Percentiles rank a stretch among this genome's conserved stretches.
Conservation (phyloP, 2,329 filamentous ascomycete species). For the Microascus cirrosus region DNA sequence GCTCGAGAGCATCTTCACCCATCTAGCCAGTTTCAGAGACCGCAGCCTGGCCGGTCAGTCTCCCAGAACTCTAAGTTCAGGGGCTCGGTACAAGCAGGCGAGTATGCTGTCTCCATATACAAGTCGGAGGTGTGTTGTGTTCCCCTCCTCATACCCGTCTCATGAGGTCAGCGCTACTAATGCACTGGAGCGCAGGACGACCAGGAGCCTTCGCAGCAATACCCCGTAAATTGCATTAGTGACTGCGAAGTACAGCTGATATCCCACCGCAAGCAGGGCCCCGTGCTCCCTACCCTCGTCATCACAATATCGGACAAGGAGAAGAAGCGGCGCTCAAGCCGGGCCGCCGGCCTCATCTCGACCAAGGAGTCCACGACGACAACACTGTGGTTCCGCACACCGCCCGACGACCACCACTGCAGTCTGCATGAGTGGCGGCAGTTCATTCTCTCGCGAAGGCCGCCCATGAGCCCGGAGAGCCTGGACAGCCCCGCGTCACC, state of each 20-base stretch:
- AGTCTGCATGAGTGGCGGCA: slow-evolving; percentile 49
- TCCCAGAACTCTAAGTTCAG: slow-evolving; percentile 16
- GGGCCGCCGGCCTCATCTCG: slow-evolving; percentile 44
- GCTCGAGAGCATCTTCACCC: slow-evolving; percentile 24
- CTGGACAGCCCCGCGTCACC: slow-evolving; percentile 43
- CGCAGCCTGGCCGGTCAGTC: slow-evolving; percentile 23
- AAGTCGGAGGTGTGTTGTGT: slow-evolving; percentile 37
- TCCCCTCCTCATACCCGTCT: not conserved
- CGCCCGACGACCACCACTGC: slow-evolving; percentile 36
- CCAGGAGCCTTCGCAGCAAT: slow-evolving; percentile 40
- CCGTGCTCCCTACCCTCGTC: slow-evolving; percentile 47
- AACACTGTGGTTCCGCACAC: slow-evolving; percentile 45
- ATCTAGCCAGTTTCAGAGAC: slow-evolving; percentile 26
- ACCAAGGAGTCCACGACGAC: slow-evolving; percentile 32
- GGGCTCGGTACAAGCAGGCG: slow-evolving; percentile 18
- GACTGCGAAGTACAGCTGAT: slow-evolving; percentile 49
- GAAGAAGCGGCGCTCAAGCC: slow-evolving; percentile 53
- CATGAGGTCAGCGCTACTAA: not conserved
- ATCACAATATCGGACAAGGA: slow-evolving; percentile 48
- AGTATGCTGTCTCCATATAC: slow-evolving; percentile 40
- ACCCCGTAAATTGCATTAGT: slow-evolving; percentile 37
- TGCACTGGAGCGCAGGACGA: slow-evolving; percentile 30
- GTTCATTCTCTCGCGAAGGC: slow-evolving; percentile 34
- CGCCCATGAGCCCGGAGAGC: slow-evolving; percentile 36
- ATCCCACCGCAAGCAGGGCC: slow-evolving; percentile 50